Evolutionary conservation across 371 early-diverging fungal genomes (phyloP).

Genomic region (Zopfochytrium polystomum): DNA sequence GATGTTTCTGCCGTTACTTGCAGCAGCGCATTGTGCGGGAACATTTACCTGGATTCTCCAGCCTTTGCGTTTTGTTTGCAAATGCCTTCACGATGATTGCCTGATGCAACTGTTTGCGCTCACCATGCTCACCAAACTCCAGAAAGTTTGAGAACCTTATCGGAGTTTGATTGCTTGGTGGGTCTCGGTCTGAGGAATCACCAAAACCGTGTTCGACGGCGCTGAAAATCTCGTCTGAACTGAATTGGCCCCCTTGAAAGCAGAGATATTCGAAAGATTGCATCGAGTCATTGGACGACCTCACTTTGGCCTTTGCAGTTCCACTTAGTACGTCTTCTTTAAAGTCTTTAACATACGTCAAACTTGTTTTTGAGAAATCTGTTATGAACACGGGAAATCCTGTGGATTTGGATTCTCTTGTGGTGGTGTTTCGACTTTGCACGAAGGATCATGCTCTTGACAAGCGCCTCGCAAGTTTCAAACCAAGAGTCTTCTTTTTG

Average conservation of each 20-base stretch:
- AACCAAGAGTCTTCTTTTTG: conserved; percentile 43
- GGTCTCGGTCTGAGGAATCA: too few relatives aligned
- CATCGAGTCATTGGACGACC: conserved; percentile 12
- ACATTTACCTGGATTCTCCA: conserved; percentile 12
- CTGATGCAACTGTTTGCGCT: conserved; percentile 28
- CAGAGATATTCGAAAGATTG: conserved; percentile 36
- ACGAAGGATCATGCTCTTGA: conserved; percentile 40
- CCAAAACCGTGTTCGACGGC: conserved; percentile 44
- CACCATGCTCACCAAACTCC: conserved; percentile 24
- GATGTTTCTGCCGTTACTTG: background rate
- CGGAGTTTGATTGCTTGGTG: background rate
- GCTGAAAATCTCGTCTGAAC: conserved; percentile 33
- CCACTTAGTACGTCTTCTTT: background rate
- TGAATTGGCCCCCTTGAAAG: conserved; percentile 25
- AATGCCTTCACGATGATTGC: conserved; percentile 34
- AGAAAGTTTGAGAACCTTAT: conserved; percentile 31
- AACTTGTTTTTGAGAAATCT: conserved; percentile 39
- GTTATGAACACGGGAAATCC: conserved; percentile 49
- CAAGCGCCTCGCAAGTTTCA: conserved; percentile 36
- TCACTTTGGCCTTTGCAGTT: conserved; percentile 12
- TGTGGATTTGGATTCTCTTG: conserved; percentile 43
- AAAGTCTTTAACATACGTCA: conserved; percentile 34
- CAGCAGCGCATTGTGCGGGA: background rate
- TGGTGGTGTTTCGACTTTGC: conserved; percentile 24
- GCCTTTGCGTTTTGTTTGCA: conserved; percentile 9